A percentile compares a stretch with the other conserved stretches of the same genome.
Conservation (phyloP, 1,284 basidiomycete species). For the Somion occarium region DNA sequence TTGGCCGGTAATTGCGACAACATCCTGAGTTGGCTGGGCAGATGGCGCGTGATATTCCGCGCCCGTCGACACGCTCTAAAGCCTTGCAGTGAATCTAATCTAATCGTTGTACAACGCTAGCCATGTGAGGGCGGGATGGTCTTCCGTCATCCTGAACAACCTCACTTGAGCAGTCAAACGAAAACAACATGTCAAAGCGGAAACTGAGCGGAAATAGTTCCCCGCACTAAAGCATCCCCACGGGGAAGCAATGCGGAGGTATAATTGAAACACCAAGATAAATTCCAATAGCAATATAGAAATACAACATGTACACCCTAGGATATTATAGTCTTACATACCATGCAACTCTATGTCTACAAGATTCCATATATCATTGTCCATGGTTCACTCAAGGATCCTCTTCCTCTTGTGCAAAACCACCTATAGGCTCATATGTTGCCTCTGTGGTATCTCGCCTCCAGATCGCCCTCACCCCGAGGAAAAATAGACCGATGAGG, state of each 20-base stretch:
- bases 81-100: conserved; percentile 3
- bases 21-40: neutral
- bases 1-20: neutral
- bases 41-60: conserved; percentile 7
- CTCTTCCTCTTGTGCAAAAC: conserved; percentile 63
- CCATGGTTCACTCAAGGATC: neutral
- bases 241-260: conserved; percentile 4
- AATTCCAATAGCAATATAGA: neutral
- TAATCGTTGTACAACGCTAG: neutral
- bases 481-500: conserved; percentile 69
- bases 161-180: neutral
- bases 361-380: neutral
- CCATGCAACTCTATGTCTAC: neutral
- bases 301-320: neutral
- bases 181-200: neutral
- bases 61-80: conserved; percentile 9
- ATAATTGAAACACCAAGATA: neutral
- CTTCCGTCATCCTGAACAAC: neutral
- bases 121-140: neutral
- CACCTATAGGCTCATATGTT: conserved; percentile 81
- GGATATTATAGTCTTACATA: neutral
- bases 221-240: neutral
- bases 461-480: conserved; percentile 61
- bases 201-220: neutral
- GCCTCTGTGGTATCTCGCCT: conserved; percentile 69